phyloP scores from a whole-genome alignment of 768 basidiomycete genomes.

The Pleurotus tuber-regium region DNA sequence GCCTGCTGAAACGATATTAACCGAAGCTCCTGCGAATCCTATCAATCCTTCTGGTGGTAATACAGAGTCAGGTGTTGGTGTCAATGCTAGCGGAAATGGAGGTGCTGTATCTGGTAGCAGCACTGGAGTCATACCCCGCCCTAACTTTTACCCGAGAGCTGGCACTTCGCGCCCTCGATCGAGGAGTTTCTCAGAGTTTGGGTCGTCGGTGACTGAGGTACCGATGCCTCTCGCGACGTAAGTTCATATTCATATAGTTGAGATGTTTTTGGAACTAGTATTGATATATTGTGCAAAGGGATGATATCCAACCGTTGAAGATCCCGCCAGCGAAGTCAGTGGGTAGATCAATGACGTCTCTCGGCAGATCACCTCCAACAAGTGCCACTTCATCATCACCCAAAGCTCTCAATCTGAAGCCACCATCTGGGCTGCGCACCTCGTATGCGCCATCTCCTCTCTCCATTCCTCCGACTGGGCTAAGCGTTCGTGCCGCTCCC shows the following conservation, averaged over 20 bases:
- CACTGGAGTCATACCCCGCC: slow-evolving; percentile 43
- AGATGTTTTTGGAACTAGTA: background rate
- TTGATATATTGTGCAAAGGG: slow-evolving; percentile 16
- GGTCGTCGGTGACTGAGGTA: slow-evolving; percentile 32
- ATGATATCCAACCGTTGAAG: slow-evolving; percentile 19
- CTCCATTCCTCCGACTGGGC: slow-evolving; percentile 39
- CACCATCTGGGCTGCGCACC: slow-evolving; percentile 21
- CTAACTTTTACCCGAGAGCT: slow-evolving; percentile 63
- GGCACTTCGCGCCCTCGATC: slow-evolving; percentile 60
- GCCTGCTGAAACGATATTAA: too few relatives aligned
- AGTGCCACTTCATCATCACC: slow-evolving; percentile 15
- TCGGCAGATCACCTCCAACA: slow-evolving; percentile 13
- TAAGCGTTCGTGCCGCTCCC: slow-evolving; percentile 15
- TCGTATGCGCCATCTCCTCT: slow-evolving; percentile 39
- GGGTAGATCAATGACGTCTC: slow-evolving; percentile 12
- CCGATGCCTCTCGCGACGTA: slow-evolving; percentile 22
- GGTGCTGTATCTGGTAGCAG: background rate
- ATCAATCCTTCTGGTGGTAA: too few relatives aligned
- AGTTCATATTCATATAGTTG: slow-evolving; percentile 23
- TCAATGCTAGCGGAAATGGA: background rate
- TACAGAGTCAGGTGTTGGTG: background rate
- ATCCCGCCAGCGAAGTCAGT: slow-evolving; percentile 16
- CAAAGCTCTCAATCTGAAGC: slow-evolving; percentile 19
- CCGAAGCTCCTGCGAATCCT: too few relatives aligned
- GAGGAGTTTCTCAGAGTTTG: slow-evolving; percentile 76